Base-by-base conservation (phyloP, 2,329 filamentous ascomycete species). In the Paecilomyces fulvus region DNA sequence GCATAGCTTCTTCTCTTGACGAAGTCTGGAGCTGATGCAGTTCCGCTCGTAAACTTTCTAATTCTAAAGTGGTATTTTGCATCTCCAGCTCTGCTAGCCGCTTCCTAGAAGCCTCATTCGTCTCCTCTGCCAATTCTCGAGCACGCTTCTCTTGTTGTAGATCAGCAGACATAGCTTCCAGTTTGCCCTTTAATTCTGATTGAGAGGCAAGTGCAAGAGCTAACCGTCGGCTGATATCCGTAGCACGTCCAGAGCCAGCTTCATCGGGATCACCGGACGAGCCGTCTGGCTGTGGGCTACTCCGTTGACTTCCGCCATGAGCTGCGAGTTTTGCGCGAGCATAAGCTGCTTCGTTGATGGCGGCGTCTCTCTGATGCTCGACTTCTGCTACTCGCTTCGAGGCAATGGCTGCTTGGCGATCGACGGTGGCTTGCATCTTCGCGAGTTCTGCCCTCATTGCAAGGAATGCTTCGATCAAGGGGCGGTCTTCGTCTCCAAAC, bases 341-440 rank as follows among this genome's bases (percentile, higher is more conserved):
- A 72, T 97, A 97, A 0, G 94, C 88, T 0, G 94, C 94, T 75
- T 99, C 95, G 64, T 87, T 89, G 55, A 99, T 86, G n/a, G 94
- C 94, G 46, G 88, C 86, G 73, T 99, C 94, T 53, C 95, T 83
- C 75, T 99, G 94, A 69, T 89, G 92, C 70, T 99, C 94, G 1
- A 95, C 88, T 69, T 96, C 92, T 1, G 92, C 92, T 59, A 99
- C 92, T 59, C 92, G 85, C 70, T 88, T 92, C 0, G 92, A 90
- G 8, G 94, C 92, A 56, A 90, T 77, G 7, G 90, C 80, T 11
- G 91, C 89, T 74, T 97, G 94, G 63, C 90, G 85, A 64, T 96
- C 92, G 52, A 99, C 89, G 0, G 91, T 90, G 12, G 80, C 84
- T 70, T 99, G 95, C 49, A 99, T 92, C 59, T 92, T 94, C 23